phyloP scores from a whole-genome alignment of 345 rosid species.

The Leavenworthia alabamica region DNA sequence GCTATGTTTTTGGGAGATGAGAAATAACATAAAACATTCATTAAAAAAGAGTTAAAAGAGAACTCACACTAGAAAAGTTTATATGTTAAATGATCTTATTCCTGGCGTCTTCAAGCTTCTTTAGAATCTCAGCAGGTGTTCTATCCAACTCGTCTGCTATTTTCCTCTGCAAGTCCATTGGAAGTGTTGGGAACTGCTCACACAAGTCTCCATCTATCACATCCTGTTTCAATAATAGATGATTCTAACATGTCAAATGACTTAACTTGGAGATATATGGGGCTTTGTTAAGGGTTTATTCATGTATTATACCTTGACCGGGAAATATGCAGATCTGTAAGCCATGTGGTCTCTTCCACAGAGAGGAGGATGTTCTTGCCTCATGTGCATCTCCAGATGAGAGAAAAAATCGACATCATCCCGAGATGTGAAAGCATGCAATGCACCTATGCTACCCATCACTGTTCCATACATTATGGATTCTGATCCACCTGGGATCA shows the following conservation, averaged over 20 bases:
- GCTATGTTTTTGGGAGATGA: no score
- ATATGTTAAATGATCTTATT: constrained; percentile 55
- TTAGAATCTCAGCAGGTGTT: constrained; percentile 90
- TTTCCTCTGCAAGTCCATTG: constrained; percentile 80
- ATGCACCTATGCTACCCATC: constrained; percentile 91
- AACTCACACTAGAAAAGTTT: neutral
- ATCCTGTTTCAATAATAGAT: constrained; percentile 46
- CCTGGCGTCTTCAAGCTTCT: constrained; percentile 91
- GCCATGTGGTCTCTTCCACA: constrained; percentile 56
- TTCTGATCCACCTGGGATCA: constrained; percentile 93
- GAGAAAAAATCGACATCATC: constrained; percentile 97
- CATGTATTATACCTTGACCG: constrained; percentile 59
- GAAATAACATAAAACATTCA: no score
- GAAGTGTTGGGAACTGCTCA: constrained; percentile 90
- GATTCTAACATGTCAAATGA: neutral
- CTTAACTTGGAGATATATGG: neutral
- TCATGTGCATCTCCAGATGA: constrained; percentile 96
- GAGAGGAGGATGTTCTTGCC: constrained; percentile 96
- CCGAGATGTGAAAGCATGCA: constrained; percentile 86
- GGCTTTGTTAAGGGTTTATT: neutral
- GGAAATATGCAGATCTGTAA: constrained; percentile 91
- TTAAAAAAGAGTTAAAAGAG: no score
- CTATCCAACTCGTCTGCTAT: constrained; percentile 94
- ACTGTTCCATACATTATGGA: constrained; percentile 83
- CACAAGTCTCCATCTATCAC: constrained; percentile 97